Evolutionary conservation across 2,329 filamentous ascomycete species (phyloP).

Genomic region (Parastagonospora nodorum): DNA sequence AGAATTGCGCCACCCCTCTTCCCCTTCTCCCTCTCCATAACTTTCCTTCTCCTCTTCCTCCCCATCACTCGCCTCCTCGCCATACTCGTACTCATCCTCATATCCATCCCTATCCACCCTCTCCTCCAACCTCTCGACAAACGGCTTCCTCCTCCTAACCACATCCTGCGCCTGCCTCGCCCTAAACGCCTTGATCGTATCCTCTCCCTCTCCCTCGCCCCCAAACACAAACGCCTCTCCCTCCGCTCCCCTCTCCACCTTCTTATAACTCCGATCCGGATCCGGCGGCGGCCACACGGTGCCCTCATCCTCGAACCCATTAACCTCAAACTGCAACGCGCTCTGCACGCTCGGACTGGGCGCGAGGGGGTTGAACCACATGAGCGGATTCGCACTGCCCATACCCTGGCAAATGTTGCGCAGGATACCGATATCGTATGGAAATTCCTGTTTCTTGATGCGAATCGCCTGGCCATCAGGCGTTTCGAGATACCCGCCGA

Average conservation of each 20-base stretch:
- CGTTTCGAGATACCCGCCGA: slow-evolving; percentile 62
- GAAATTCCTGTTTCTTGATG: slow-evolving; percentile 73
- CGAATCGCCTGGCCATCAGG: slow-evolving; percentile 61
- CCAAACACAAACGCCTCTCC: slow-evolving; percentile 46
- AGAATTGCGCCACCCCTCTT: slow-evolving; percentile 71
- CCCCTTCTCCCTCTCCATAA: slow-evolving; percentile 49
- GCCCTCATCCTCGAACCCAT: slow-evolving; percentile 68
- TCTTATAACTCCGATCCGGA: slow-evolving; percentile 49
- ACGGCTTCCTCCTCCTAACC: slow-evolving; percentile 48
- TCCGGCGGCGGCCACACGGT: slow-evolving; percentile 57
- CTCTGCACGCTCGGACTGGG: slow-evolving; percentile 53
- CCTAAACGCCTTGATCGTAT: slow-evolving; percentile 60
- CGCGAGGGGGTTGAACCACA: slow-evolving; percentile 73
- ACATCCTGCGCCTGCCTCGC: slow-evolving; percentile 59
- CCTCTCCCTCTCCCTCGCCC: slow-evolving; percentile 43
- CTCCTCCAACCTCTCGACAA: slow-evolving; percentile 48
- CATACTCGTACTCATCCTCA: slow-evolving; percentile 28
- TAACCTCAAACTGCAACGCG: slow-evolving; percentile 70
- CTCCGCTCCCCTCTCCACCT: slow-evolving; percentile 11
- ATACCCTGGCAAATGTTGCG: slow-evolving; percentile 76
- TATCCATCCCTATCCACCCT: slow-evolving; percentile 3
- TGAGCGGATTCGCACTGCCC: slow-evolving; percentile 65
- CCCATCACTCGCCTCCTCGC: slow-evolving; percentile 23
- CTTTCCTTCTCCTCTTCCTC: slow-evolving; percentile 20
- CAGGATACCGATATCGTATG: slow-evolving; percentile 79